A percentile compares a stretch with the other conserved stretches of the same genome.
Conservation (phyloP, 2,329 filamentous ascomycete species). For the Fusarium sp. region DNA sequence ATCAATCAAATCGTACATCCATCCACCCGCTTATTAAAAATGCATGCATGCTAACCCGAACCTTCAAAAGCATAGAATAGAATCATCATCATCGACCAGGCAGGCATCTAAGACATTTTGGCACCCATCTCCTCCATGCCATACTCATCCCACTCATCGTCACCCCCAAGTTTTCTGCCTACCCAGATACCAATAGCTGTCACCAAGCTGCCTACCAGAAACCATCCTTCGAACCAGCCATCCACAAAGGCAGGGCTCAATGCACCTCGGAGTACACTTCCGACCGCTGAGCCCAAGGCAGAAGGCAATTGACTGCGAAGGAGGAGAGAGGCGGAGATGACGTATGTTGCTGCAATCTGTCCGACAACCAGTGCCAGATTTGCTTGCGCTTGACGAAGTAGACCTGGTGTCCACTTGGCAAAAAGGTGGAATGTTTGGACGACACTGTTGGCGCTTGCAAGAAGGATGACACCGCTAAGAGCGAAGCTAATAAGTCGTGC, state of each 20-base stretch:
- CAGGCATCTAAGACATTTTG: slow-evolving; percentile 65
- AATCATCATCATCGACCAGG: slow-evolving; percentile 3
- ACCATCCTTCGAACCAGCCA: slow-evolving; percentile 90
- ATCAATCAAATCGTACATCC: slow-evolving; percentile 25
- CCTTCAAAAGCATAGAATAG: slow-evolving; percentile 7
- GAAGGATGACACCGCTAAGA: slow-evolving; percentile 83
- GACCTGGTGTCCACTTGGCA: slow-evolving; percentile 76
- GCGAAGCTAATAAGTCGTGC: slow-evolving; percentile 87
- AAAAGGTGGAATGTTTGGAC: slow-evolving; percentile 89
- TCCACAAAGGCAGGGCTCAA: slow-evolving; percentile 71
- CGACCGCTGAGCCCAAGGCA: slow-evolving; percentile 81
- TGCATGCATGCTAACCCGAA: slow-evolving; percentile 22
- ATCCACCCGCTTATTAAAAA: slow-evolving; percentile 24
- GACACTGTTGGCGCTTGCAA: slow-evolving; percentile 83
- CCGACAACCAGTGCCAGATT: slow-evolving; percentile 83
- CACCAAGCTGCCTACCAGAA: slow-evolving; percentile 73
- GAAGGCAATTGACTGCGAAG: slow-evolving; percentile 81
- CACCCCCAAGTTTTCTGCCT: slow-evolving; percentile 69
- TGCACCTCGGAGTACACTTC: slow-evolving; percentile 80
- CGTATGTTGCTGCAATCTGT: slow-evolving; percentile 86
- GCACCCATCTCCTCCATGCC: slow-evolving; percentile 77
- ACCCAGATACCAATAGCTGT: slow-evolving; percentile 81
- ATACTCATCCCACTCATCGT: slow-evolving; percentile 71
- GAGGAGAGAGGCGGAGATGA: slow-evolving; percentile 82
- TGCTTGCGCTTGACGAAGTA: slow-evolving; percentile 80